A percentile compares a stretch with the other conserved stretches of the same genome.
Conservation (phyloP, 768 basidiomycete genomes). For the Tylopilus balloui region DNA sequence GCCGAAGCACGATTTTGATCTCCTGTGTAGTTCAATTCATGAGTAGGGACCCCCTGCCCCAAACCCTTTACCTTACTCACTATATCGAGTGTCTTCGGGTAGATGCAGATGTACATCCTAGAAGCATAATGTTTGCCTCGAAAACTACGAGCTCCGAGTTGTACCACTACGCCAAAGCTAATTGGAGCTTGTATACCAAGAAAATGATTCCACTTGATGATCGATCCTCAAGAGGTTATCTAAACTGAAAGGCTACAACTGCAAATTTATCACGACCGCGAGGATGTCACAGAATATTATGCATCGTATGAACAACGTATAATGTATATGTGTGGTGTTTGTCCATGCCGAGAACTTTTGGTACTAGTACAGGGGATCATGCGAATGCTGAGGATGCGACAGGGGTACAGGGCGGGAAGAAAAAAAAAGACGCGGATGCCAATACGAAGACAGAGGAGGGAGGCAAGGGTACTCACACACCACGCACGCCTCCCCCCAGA, state of each 20-base stretch:
- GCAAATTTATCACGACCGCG: constrained; percentile 20
- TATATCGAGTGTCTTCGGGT: constrained; percentile 14
- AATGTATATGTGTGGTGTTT: constrained; percentile 20
- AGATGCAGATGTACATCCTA: constrained; percentile 17
- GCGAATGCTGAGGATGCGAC: constrained; percentile 24
- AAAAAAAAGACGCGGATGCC: not conserved
- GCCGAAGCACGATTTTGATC: constrained; percentile 3
- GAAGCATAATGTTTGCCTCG: constrained; percentile 7
- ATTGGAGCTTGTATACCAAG: not conserved
- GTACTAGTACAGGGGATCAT: constrained; percentile 23
- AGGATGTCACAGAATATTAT: constrained; percentile 18
- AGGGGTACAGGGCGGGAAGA: constrained; percentile 8
- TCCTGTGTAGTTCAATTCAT: constrained; percentile 24
- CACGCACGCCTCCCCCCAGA: constrained; percentile 15
- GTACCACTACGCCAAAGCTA: constrained; percentile 15
- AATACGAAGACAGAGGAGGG: constrained; percentile 4
- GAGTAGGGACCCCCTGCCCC: constrained; percentile 5
- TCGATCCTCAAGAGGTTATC: constrained; percentile 3
- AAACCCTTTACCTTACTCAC: constrained; percentile 11
- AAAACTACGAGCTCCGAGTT: constrained; percentile 5
- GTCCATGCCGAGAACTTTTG: constrained; percentile 23
- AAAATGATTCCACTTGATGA: constrained; percentile 5
- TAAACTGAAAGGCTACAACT: constrained; percentile 14
- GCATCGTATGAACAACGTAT: constrained; percentile 15
- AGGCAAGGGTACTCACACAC: constrained; percentile 16